Base-by-base conservation (phyloP, 2,329 filamentous ascomycete genomes). In the Colletotrichum sp. region DNA sequence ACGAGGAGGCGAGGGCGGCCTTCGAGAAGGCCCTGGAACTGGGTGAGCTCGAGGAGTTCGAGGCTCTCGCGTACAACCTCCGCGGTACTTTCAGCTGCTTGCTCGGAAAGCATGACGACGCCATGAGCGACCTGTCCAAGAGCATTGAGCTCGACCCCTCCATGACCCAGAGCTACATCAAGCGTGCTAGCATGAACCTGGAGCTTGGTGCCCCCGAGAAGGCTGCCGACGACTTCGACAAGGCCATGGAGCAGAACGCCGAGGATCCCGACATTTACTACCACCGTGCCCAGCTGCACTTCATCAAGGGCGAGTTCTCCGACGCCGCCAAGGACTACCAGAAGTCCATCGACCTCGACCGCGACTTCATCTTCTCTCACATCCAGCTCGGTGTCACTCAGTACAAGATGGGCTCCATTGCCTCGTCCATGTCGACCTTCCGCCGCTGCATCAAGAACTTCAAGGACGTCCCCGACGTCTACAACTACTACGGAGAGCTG, bases 401-500 rank as follows among this genome's bases (percentile, higher is more conserved):
- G 87, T 99, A 99, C 90, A 99, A 99, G 93, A 98, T 98, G 94
- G 97, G 97, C 80, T 98, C 95, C 34, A 94, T 99, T 74, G 97
- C 97, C 9, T 98, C 96, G 11, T 98, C 96, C 63, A 98, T 98
- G 96, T 96, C 97, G 44, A 99, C 97, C 8, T 98, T 99, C 93
- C 93, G 96, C 80, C 92, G 96, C 78, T 98, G 96, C 86, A 96
- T 98, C 85, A 99, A 98, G 93, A 98, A 98, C 88, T 99, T 99
- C 83, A 94, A 96, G 82, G 95, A 96, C 83, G 95, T 98, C 13
- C 96, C 96, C 8, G 97, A 99, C 83, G 97, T 98, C 55, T 99
- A 98, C 91, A 99, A 99, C 91, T 99, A 99, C 91, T 98, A 98
- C 82, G 97, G 97, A 82, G 97, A 99, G 88, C 91, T 99, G 72